Evolutionary conservation across 169 alveolate genomes (phyloP), one percentile per base, ranked within the genome.

Genomic region (Cytauxzoon felis): DNA sequence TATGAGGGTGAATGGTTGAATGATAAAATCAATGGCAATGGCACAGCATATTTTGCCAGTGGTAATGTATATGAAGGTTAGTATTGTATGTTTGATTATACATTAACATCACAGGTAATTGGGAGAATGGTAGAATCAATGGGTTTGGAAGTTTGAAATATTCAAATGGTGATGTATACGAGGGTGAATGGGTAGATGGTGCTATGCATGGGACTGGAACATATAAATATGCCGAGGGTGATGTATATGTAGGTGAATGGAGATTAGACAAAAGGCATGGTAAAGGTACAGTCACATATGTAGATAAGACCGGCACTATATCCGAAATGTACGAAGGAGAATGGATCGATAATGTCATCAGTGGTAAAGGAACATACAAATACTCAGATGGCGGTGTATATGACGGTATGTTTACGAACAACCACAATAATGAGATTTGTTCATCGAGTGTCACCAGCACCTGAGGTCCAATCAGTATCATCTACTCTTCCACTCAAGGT

Each of bases 141-240:
- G 98, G 98, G 2, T 84, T 78, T 70, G 98, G 98, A 33, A 90
- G 81, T 49, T 80, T 94, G 80, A 91, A 85, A 51, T 93, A 90
- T 68, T 76, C 85, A 38, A 95, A 96, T 78, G 98, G 97, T 1
- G 98, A 94, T 65, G 88, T 88, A 30, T 94, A 94, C 79, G 97
- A 93, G 54, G 99, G 99, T 8, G 96, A 94, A 43, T 96, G 98
- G 98, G 81, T 54, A 8, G 96, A 93, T 38, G 98, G 96, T n/a
- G 82, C 88, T 71, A 94, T 95, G 94, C 95, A 93, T 67, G 98
- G 98, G 11, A 80, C 89, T 23, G 97, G 98, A 1, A 90, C 93
- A 29, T 94, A 94, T 86, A 76, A 85, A 40, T 94, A 94, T 78
- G 93, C 83, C 5, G 97, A 95, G 57, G 98, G 98, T 30, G 98